phyloP scores from a whole-genome alignment of 352 stramenopile species.

The Lagenidium giganteum region DNA sequence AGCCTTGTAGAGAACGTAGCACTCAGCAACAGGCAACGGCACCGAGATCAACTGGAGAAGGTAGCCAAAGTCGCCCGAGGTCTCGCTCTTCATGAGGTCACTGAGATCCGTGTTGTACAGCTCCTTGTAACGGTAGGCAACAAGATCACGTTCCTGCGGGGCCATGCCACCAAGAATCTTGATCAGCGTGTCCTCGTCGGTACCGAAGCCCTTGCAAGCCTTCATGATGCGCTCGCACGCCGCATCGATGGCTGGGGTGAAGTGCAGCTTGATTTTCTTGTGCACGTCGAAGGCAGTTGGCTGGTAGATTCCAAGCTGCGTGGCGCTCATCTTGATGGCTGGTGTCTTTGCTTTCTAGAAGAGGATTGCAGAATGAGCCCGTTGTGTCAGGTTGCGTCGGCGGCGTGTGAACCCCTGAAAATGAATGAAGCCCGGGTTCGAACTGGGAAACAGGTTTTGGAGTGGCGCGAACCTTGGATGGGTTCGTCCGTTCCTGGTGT shows the following conservation, averaged over 20 bases:
- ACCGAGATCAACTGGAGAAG: slow-evolving; percentile 51
- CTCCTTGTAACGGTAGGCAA: slow-evolving; percentile 56
- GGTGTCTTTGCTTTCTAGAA: too few relatives aligned
- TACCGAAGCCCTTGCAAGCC: slow-evolving; percentile 56
- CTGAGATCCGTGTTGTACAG: slow-evolving; percentile 37
- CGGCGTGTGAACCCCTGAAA: not conserved
- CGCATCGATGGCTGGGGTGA: slow-evolving; percentile 34
- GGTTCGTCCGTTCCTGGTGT: too few relatives aligned
- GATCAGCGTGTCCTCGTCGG: slow-evolving; percentile 56
- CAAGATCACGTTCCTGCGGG: slow-evolving; percentile 38
- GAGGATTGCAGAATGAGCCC: not conserved
- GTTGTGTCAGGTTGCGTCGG: not conserved
- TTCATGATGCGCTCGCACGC: slow-evolving; percentile 59
- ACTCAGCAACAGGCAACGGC: slow-evolving; percentile 48
- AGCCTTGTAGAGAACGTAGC: slow-evolving; percentile 55
- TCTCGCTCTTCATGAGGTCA: slow-evolving; percentile 60
- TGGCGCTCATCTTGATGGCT: not conserved
- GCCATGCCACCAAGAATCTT: slow-evolving; percentile 38
- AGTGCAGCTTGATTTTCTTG: slow-evolving; percentile 20
- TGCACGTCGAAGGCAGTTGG: slow-evolving; percentile 13
- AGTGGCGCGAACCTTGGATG: too few relatives aligned
- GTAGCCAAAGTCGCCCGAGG: slow-evolving; percentile 54
- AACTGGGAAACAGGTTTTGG: not conserved
- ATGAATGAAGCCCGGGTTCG: too few relatives aligned
- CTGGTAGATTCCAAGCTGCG: slow-evolving; percentile 11